A percentile compares a stretch with the other conserved stretches of the same genome.
These are phyloP conservation scores for Pseudogymnoascus sp. DNA, from an alignment of 2,329 filamentous ascomycete genomes.

Conservation along the genomic window DNA sequence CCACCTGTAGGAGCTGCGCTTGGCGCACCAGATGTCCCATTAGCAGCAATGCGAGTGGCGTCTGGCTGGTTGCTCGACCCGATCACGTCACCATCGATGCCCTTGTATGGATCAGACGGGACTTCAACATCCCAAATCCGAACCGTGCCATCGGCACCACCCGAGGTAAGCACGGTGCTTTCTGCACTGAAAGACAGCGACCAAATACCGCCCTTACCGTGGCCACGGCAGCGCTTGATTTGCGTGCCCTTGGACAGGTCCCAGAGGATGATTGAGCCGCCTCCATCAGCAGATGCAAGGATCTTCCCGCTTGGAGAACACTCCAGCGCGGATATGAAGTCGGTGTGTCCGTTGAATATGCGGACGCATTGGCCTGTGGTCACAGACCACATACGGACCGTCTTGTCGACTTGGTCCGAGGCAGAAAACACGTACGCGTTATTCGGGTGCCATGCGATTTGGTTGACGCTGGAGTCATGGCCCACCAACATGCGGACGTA, in stretches of 20 bases:
- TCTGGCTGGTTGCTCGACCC: conserved; percentile 40
- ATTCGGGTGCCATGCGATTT: conserved; percentile 90
- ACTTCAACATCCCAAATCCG: conserved; percentile 86
- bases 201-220: conserved; percentile 89
- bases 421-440: conserved; percentile 89
- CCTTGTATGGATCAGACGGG: conserved; percentile 55
- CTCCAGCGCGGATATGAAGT: conserved; percentile 75
- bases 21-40: conserved; percentile 32
- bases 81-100: conserved; percentile 34
- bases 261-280: conserved; percentile 90
- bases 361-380: conserved; percentile 78
- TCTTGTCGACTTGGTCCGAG: conserved; percentile 76
- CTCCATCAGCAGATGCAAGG: conserved; percentile 81
- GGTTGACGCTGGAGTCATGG: conserved; percentile 88
- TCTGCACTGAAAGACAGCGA: conserved; percentile 90
- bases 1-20: conserved; percentile 22
- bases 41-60: conserved; percentile 41
- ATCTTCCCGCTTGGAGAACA: conserved; percentile 83
- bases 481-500: conserved; percentile 82
- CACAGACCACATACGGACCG: conserved; percentile 96
- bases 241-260: conserved; percentile 78
- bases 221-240: conserved; percentile 87
- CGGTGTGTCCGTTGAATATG: conserved; percentile 84
- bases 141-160: conserved; percentile 85
- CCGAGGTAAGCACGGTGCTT: conserved; percentile 81